Conservation (phyloP, 805 yeast species). For the Tetrapisispora pingtungensis region DNA sequence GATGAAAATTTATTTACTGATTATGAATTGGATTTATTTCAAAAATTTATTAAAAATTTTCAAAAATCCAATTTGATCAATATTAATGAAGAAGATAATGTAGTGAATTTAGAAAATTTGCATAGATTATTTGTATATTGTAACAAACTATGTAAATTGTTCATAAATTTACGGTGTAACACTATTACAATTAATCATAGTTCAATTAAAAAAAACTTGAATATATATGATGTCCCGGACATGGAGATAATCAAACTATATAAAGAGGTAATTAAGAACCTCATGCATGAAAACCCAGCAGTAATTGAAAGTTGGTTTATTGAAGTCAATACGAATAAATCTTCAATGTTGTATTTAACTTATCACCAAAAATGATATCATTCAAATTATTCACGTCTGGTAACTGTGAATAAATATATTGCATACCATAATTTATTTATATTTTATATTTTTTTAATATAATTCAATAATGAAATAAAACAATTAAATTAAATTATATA, state of each 20-base stretch:
- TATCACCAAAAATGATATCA: constrained; percentile 1
- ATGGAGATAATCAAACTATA: constrained; percentile 9
- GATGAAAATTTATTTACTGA: not conserved
- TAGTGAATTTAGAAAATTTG: constrained; percentile 4
- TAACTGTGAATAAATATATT: no score
- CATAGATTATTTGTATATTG: constrained; percentile 8
- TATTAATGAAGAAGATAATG: no score
- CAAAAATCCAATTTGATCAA: not conserved
- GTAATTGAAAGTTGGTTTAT: constrained; percentile 15
- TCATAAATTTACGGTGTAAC: constrained; percentile 10
- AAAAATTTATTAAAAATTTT: not conserved
- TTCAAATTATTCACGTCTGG: no score
- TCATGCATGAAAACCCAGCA: constrained; percentile 3
- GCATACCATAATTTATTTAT: not conserved
- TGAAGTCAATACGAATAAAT: constrained; percentile 8
- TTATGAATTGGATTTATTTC: not conserved
- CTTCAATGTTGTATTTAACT: constrained; percentile 10
- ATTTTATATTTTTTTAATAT: no score
- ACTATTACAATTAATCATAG: constrained; percentile 9
- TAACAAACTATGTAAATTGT: constrained; percentile 6
- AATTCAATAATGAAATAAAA: no score
- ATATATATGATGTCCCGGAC: constrained; percentile 2
- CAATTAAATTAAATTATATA: not conserved
- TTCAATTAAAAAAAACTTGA: constrained; percentile 6
- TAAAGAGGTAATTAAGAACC: constrained; percentile 7